Evolutionary conservation across 345 rosid species (phyloP).

Genomic region (Eucalyptus marginata): DNA sequence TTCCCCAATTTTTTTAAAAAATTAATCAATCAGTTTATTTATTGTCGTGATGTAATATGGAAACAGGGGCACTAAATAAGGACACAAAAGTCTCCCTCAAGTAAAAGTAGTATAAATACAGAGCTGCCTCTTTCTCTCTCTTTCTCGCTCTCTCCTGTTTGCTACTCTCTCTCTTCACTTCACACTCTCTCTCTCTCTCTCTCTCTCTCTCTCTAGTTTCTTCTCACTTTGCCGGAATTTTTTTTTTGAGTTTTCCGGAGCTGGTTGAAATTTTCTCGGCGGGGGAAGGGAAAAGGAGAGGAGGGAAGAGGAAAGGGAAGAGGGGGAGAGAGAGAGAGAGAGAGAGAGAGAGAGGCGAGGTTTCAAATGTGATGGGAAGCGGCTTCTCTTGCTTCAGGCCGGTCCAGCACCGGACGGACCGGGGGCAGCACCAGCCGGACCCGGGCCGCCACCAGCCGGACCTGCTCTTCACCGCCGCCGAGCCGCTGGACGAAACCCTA

Average conservation of each 20-base stretch:
- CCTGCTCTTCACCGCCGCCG: conserved; percentile 36
- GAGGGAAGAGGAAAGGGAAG: neutral
- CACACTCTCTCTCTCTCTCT: neutral
- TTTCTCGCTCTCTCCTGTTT: neutral
- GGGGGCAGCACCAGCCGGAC: conserved; percentile 8
- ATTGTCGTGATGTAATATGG: neutral
- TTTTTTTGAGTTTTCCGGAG: neutral
- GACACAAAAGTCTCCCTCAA: neutral
- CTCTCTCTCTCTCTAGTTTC: neutral
- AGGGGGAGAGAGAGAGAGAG: neutral
- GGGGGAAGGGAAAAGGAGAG: neutral
- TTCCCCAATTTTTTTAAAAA: neutral
- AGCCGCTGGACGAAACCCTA: conserved; percentile 83
- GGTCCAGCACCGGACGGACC: conserved; percentile 6
- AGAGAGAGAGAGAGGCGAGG: conserved; percentile 11
- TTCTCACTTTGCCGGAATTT: conserved; percentile 1
- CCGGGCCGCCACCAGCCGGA: conserved; percentile 14
- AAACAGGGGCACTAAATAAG: neutral
- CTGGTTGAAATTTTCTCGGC: conserved; percentile 7
- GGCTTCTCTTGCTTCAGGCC: conserved; percentile 82
- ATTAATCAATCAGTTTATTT: neutral
- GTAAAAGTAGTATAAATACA: neutral
- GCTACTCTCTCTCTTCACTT: neutral
- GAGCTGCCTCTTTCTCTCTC: neutral
- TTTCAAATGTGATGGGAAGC: conserved; percentile 98